Conservation (phyloP, 2,329 filamentous ascomycete species). For the Exophiala sideris region DNA sequence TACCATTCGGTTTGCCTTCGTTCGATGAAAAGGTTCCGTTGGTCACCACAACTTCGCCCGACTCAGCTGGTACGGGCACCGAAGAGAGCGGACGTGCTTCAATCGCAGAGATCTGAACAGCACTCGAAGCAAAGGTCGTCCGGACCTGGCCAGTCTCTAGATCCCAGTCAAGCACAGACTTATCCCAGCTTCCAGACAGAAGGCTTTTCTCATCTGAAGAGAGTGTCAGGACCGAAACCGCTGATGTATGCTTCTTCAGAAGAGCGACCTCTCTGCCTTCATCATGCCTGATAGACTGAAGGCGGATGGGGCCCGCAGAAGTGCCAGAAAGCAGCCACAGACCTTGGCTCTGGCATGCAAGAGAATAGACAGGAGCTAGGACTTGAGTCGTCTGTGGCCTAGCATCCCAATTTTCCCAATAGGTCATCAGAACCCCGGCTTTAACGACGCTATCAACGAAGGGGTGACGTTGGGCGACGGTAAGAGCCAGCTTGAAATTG, state of each 20-base stretch:
- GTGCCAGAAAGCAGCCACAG: conserved; percentile 89
- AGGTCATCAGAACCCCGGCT: conserved; percentile 87
- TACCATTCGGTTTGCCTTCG: conserved; percentile 62
- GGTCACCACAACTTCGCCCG: conserved; percentile 51
- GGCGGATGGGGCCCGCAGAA: conserved; percentile 86
- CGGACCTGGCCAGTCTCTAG: conserved; percentile 77
- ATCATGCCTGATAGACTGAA: conserved; percentile 90
- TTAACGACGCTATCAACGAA: conserved; percentile 98
- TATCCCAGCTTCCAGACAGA: conserved; percentile 94
- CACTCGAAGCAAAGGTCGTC: conserved; percentile 72
- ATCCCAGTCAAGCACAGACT: conserved; percentile 91
- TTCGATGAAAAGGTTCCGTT: conserved; percentile 76
- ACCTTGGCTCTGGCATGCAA: conserved; percentile 85
- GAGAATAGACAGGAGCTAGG: conserved; percentile 81
- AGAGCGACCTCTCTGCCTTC: conserved; percentile 86
- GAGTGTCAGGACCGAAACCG: conserved; percentile 81
- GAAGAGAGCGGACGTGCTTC: conserved; percentile 77
- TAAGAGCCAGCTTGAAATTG: conserved; percentile 89
- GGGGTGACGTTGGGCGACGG: conserved; percentile 90
- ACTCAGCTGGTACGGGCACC: conserved; percentile 70
- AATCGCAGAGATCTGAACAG: conserved; percentile 81
- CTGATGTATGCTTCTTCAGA: conserved; percentile 79
- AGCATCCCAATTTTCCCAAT: conserved; percentile 96
- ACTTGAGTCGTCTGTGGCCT: conserved; percentile 27
- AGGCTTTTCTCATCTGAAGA: conserved; percentile 82